phyloP scores from a whole-genome alignment of 2,329 filamentous ascomycete genomes.

The Ascochyta clinopodiicola region DNA sequence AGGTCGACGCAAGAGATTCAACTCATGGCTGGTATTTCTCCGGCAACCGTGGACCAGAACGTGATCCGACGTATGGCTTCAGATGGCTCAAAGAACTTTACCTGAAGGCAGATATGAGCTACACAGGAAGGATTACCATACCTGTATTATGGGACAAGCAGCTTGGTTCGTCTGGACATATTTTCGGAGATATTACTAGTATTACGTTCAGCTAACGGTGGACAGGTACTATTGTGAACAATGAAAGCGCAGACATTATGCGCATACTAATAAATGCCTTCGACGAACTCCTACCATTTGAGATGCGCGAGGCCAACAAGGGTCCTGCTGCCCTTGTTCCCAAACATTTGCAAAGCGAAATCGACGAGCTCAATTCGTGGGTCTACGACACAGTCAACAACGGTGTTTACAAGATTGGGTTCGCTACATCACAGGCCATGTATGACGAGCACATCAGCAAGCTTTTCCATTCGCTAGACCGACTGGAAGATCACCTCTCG shows the following conservation, averaged over 20 bases:
- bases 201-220: conserved; percentile 7
- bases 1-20: conserved; percentile 46
- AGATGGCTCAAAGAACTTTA: conserved; percentile 68
- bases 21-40: conserved; percentile 45
- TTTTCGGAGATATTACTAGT: too few relatives aligned
- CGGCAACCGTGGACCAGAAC: conserved; percentile 32
- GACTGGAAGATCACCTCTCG: conserved; percentile 73
- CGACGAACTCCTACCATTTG: conserved; percentile 36
- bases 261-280: conserved; percentile 44
- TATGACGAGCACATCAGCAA: conserved; percentile 76
- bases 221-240: conserved; percentile 43
- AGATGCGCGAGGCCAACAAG: conserved; percentile 63
- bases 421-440: conserved; percentile 81
- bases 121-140: conserved; percentile 72
- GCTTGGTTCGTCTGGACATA: conserved; percentile 36
- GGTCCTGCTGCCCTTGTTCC: conserved; percentile 72
- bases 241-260: conserved; percentile 45
- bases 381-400: conserved; percentile 70
- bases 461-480: conserved; percentile 80
- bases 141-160: conserved; percentile 78
- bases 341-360: conserved; percentile 64
- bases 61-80: conserved; percentile 41
- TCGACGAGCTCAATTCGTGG: conserved; percentile 82
- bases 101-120: conserved; percentile 66
- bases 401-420: conserved; percentile 69